Evolutionary conservation across 805 yeast species (phyloP), one percentile per base, ranked within the genome.

Genomic region (Yamadazyma ubonensis): DNA sequence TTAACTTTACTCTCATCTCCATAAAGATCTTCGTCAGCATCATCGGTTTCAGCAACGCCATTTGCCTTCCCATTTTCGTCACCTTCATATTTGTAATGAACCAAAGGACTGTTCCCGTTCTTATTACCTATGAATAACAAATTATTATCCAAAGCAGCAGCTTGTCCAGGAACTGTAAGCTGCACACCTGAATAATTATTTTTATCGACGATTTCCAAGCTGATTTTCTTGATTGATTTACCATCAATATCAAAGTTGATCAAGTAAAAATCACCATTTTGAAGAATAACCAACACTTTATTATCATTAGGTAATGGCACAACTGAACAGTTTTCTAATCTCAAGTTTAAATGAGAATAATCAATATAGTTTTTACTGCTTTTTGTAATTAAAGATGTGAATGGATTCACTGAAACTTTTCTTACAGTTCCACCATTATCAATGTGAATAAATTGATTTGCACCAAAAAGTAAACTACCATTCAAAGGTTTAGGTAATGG

Each of bases 381-480:
- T 2, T 59, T 48, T 1, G 73, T 70, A 23, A 57, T 59, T 28
- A 57, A 53, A 2, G 66, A 47, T 20, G 78, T 76, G 50, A 63
- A 82, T 42, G 66, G 60, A 54, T 86, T 86, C 2, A 83, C 76
- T 2, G 83, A 79, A 2, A 81, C 65, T 19, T 87, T 82, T 43
- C 77, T 73, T 2, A 71, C 53, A 22, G 81, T 76, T 3, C 95
- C 95, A 2, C 87, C 76, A 21, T 86, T 79, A 54, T 90, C 96
- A 12, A 88, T 75, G 59, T 86, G 90, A 8, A 87, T 64, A 6
- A 90, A 49, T 51, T 83, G 86, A 55, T 90, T 89, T 25, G 83
- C 73, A 1, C 97, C 96, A 3, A 86, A 39, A 14, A 78, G 51
- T 5, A 89, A 60, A 33, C 80, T 65, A 0, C 97, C 96, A 44